Base-by-base conservation (phyloP, 139 green algal genomes). In the Chara braunii region DNA sequence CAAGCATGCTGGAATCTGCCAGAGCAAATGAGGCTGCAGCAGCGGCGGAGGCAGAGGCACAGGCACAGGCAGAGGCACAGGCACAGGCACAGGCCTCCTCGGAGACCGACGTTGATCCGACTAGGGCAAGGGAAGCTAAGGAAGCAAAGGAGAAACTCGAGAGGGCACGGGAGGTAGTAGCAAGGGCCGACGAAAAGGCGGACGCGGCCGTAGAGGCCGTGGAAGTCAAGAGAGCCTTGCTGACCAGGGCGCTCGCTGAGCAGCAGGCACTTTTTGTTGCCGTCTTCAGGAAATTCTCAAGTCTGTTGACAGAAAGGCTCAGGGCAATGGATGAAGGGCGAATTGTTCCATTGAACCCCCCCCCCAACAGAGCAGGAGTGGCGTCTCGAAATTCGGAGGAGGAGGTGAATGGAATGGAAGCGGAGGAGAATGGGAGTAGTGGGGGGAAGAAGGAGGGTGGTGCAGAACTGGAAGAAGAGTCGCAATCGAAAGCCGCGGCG, bases 221-320 rank as follows among this genome's bases (percentile, higher is more conserved):
- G 56, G 55, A 73, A 45, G 64, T 57, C 14, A 73, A 73, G 55
- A 2, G 36, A 55, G 54, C 37, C 18, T 37, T 68, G 37, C 64
- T 70, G 14, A 4, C 26, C 9, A 32, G 64, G 2, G 64, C 64
- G 40, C 4, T 70, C 2, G 18, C 18, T 2, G 64, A 73, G 33
- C 64, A 73, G 34, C 36, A 73, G 64, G 64, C 7, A 7, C 36
- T 62, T 32, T 62, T 60, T 35, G 5, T 62, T 6, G 53, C 53
- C 23, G 36, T 62, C 28, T 45, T 37, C 36, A 24, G 23, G 28
- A 62, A 62, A 32, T 55, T 55, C 8, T 26, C 8, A 40, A 40
- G 29, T 7, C 6, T 55, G 14, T 7, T 55, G 45, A 55, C 45
- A 7, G 6, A 5, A 7, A 55, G 8, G 8, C n/a, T n/a, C n/a